Percentiles rank a stretch among this genome's conserved stretches.
phyloP scores from a whole-genome alignment of 1,284 basidiomycete genomes.

The Moniliella sp. region DNA sequence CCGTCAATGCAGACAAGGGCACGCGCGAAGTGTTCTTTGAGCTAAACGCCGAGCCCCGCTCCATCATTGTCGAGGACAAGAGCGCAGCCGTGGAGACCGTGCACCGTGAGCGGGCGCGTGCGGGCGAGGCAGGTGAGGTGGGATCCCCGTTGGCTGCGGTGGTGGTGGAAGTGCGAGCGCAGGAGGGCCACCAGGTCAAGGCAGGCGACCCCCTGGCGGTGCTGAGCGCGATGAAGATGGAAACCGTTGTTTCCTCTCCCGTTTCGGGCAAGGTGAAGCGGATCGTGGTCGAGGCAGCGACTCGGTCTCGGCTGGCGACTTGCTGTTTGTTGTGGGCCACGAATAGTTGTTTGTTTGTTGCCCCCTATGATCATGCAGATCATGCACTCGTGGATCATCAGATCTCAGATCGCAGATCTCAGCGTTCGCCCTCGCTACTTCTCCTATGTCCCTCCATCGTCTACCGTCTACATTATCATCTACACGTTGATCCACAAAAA shows the following conservation, averaged over 20 bases:
- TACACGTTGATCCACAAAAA: too few species aligned
- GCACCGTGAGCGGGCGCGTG: constrained; percentile 78
- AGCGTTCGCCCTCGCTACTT: too few species aligned
- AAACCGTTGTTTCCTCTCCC: constrained; percentile 78
- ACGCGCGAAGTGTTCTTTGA: constrained; percentile 96
- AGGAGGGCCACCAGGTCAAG: constrained; percentile 88
- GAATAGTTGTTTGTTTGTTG: too few species aligned
- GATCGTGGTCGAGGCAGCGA: constrained; percentile 56
- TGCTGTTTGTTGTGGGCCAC: constrained; percentile 69
- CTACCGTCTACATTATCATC: too few species aligned
- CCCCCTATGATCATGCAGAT: too few species aligned
- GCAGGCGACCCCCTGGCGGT: constrained; percentile 73
- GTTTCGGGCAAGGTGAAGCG: constrained; percentile 85
- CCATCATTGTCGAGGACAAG: constrained; percentile 63
- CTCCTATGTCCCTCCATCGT: too few species aligned
- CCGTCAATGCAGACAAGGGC: constrained; percentile 70
- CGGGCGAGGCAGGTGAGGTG: constrained; percentile 73
- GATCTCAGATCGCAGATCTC: too few species aligned
- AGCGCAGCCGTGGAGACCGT: constrained; percentile 78
- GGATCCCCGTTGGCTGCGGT: constrained; percentile 68
- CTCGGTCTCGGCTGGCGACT: constrained; percentile 66
- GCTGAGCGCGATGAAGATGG: constrained; percentile 42
- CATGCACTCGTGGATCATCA: too few species aligned
- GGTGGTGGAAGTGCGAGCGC: constrained; percentile 85
- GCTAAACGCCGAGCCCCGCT: constrained; percentile 33